Conservation (phyloP, 2,329 filamentous ascomycete species). For the Conoideocrella luteorostrata region DNA sequence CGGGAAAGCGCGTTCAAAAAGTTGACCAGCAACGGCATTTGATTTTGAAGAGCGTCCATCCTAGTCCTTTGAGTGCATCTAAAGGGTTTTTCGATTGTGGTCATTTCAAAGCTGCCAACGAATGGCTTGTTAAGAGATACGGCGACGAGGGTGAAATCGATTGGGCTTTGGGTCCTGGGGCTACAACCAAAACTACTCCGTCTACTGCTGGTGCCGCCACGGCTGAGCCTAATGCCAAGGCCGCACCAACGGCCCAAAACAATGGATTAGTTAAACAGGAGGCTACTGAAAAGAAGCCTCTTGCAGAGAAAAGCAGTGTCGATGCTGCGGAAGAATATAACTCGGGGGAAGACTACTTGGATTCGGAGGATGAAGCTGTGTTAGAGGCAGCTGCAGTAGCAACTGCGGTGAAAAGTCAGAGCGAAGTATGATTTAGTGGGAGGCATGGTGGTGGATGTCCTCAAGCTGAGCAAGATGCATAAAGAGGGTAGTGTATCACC, state of each 20-base stretch:
- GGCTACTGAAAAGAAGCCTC: neutral
- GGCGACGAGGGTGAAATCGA: constrained; percentile 76
- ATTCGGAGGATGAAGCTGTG: constrained; percentile 30
- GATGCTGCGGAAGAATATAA: constrained; percentile 30
- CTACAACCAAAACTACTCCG: constrained; percentile 24
- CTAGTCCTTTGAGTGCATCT: constrained; percentile 81
- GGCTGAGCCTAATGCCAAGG: constrained; percentile 15
- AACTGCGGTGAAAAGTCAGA: constrained; percentile 22
- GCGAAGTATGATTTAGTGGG: constrained; percentile 8
- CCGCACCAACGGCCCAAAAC: constrained; percentile 13
- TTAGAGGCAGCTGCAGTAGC: constrained; percentile 28
- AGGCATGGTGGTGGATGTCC: neutral
- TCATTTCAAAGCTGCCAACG: constrained; percentile 76
- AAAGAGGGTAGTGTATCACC: too few relatives aligned
- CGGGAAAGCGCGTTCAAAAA: constrained; percentile 69
- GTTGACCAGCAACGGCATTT: constrained; percentile 70
- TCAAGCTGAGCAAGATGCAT: too few relatives aligned
- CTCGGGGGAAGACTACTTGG: constrained; percentile 22
- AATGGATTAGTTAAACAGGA: constrained; percentile 3
- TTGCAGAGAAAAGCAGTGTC: constrained; percentile 20
- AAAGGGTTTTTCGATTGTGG: constrained; percentile 78
- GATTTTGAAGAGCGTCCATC: constrained; percentile 82
- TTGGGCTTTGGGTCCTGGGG: constrained; percentile 58
- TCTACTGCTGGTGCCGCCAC: constrained; percentile 13
- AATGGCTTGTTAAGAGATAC: constrained; percentile 75